Base-by-base conservation (phyloP, 805 yeast genomes). In the Metschnikowia colocasiae region DNA sequence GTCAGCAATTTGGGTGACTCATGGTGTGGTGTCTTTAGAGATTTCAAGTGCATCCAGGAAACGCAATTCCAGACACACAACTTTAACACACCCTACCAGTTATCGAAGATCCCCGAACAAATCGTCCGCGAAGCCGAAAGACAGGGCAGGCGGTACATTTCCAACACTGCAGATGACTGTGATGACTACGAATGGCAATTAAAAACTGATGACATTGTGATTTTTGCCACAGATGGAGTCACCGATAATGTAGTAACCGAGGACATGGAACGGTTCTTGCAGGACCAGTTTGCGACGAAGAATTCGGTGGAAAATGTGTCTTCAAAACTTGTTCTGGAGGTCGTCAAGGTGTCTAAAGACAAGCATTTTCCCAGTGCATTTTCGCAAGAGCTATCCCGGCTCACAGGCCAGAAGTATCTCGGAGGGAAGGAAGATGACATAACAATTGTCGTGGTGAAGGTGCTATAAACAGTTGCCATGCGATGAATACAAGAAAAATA, bases 391-490 rank as follows among this genome's bases (percentile, higher is more conserved):
- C 71, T 86, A 47, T 74, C 83, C 9, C 73, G 80, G 54, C 62
- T 84, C 43, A 79, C 88, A 1, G 85, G 85, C 3, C 85, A 82
- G 59, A 71, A 74, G 36, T 86, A 87, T 60, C 73, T 81, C 49
- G 98, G 99, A 29, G 99, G 99, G 12, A 92, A 92, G 68, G 95
- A 90, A 39, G 99, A 92, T 67, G 99, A 92, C 65, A 85, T 94
- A 32, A 89, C 98, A 1, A 80, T 85, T 15, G 85, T 91, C 1
- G 75, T 87, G 59, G 82, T 89, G 37, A 77, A 80, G 59, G 89
- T 87, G 27, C 56, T 52, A 10, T 53, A 33, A 26, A 7, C 7
- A 13, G 13, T 9, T 10, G 7, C 10, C 10, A 25, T 12, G 31
- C 31, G 31, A 27, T 27, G 15, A 25, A 25, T 25, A 10, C 27